Base-by-base conservation (phyloP, 768 basidiomycete species). In the Kwoniella sp. region DNA sequence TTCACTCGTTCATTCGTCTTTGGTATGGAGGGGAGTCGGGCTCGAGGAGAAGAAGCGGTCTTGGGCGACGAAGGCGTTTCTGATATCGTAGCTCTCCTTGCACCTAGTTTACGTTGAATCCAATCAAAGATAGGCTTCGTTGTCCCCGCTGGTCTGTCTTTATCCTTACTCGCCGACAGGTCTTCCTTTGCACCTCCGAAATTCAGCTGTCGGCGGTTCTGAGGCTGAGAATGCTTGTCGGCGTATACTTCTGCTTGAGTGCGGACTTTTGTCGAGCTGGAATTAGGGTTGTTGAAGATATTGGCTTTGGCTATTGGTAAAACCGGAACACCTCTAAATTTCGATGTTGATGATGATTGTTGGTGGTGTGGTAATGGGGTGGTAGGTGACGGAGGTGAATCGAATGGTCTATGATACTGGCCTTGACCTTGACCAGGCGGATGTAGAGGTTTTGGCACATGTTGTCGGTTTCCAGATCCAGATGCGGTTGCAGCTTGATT, bases 61-160 rank as follows among this genome's bases (percentile, higher is more conserved):
- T 44, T 53, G 54, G 62, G 40, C n/a, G 59, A 47, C 17, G 47
- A 52, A 40, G 58, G 52, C 19, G 53, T 17, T 19, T 63, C 48
- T 9, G 63, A 64, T 2, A 70, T 63, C 27, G 68, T 72, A 8
- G 73, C 73, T 54, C 69, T n/a, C 44, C 69, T 56, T 8, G 60
- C 54, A 37, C 72, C 73, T 3, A 77, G 58, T 58, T 77, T 77
- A 15, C 73, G 62, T 3, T 68, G 63, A 26, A 77, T 69, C 75
- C 75, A 77, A 26, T 74, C 73, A 26, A 77, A 69, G 13, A 74
- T 65, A 3, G 74, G 74, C 60, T 76, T 76, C n/a, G 63, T 76
- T 15, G 63, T 54, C 24, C 37, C n/a, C 26, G 47, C 60, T 24
- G 58, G 36, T 40, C 29, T 68, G 37, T 69, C 57, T 25, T 63